These are phyloP conservation scores for Xylariaceae sp. DNA, from an alignment of 2,329 filamentous ascomycete genomes.

Conservation along the genomic window DNA sequence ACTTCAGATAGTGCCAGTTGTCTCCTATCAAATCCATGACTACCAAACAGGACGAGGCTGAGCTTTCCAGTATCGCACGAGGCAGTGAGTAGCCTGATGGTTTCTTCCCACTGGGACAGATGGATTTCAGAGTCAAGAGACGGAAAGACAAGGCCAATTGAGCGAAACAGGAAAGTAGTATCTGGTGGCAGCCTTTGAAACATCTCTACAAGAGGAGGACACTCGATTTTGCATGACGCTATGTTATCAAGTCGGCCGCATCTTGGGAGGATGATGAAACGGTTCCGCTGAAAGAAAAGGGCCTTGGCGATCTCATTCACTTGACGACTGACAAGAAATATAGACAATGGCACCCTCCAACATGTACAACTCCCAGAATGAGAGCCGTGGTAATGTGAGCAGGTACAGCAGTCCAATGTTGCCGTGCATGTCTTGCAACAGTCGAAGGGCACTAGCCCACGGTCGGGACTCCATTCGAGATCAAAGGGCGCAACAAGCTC, in stretches of 20 bases:
- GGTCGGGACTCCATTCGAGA: background rate
- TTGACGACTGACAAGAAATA: conserved; percentile 7
- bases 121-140: background rate
- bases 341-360: conserved; percentile 1
- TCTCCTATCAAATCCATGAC: background rate
- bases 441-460: conserved; percentile 3
- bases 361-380: conserved; percentile 9
- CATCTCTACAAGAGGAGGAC: background rate
- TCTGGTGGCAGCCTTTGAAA: background rate
- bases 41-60: background rate
- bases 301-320: background rate
- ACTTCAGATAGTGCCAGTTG: background rate
- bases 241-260: background rate
- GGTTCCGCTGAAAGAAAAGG: conserved; percentile 2
- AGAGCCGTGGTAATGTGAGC: conserved; percentile 4
- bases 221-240: background rate
- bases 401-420: conserved; percentile 4
- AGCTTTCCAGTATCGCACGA: background rate
- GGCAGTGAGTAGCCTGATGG: background rate
- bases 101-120: background rate
- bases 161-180: background rate
- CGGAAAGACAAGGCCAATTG: background rate
- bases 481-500: conserved; percentile 4
- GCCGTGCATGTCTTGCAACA: conserved; percentile 10
- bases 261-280: background rate